Percentiles rank a stretch among this genome's conserved stretches.
Conservation (phyloP, 208 protist genomes). For the Leishmania amazonensis region DNA sequence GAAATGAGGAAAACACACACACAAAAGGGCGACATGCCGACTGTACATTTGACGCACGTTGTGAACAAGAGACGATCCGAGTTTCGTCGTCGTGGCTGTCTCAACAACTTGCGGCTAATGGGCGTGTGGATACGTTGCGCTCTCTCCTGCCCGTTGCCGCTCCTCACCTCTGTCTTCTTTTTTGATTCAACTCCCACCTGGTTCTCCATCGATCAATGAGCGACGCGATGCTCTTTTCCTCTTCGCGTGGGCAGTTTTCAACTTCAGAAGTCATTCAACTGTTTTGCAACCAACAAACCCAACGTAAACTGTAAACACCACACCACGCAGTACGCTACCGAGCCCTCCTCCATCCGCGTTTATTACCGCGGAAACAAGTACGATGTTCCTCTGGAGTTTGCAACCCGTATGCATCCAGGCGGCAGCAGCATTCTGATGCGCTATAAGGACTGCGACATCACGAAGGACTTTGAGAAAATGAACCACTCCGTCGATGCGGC, state of each 20-base stretch:
- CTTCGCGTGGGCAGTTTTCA: background rate
- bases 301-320: background rate
- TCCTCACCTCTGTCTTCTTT: too few relatives aligned
- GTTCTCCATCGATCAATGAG: background rate
- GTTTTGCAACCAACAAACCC: background rate
- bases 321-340: background rate
- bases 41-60: too few relatives aligned
- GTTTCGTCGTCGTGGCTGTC: too few relatives aligned
- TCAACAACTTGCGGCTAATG: too few relatives aligned
- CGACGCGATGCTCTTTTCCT: background rate
- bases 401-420: conserved; percentile 28
- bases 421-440: conserved; percentile 28
- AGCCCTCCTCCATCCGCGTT: conserved; percentile 14
- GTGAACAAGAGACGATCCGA: too few relatives aligned
- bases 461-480: conserved; percentile 33
- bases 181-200: background rate
- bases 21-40: too few relatives aligned
- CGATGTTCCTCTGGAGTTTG: conserved; percentile 30
- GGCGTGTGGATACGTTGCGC: too few relatives aligned
- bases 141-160: too few relatives aligned
- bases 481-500: conserved; percentile 24
- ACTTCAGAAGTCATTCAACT: background rate
- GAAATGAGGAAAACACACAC: background rate
- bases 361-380: conserved; percentile 36
- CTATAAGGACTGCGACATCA: conserved; percentile 34